Evolutionary conservation across 1,284 basidiomycete genomes (phyloP).

Genomic region (Kwoniella shivajii): DNA sequence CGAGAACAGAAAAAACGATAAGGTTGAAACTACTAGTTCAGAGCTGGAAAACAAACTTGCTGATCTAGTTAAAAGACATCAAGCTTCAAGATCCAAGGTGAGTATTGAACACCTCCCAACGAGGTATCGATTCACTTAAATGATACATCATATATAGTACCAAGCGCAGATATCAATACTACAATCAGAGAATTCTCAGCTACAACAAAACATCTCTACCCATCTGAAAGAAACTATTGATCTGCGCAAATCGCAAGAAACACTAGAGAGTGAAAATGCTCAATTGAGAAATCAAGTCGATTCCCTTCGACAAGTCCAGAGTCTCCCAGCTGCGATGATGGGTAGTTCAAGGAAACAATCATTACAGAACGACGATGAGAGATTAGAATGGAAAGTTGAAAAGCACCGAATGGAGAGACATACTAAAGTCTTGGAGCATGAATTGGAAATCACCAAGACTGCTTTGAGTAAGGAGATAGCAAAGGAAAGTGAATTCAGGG

Average conservation of each 20-base stretch:
- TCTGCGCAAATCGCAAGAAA: neutral
- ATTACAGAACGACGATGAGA: constrained; percentile 2
- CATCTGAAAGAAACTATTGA: neutral
- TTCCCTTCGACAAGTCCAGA: neutral
- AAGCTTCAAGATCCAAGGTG: constrained; percentile 31
- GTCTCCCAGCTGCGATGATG: neutral
- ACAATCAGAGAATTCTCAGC: neutral
- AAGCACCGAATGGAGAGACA: constrained; percentile 5
- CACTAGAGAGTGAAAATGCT: constrained; percentile 11
- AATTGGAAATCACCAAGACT: neutral
- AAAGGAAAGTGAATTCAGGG: constrained; percentile 2
- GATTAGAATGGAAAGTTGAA: constrained; percentile 6
- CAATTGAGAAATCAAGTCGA: constrained; percentile 10
- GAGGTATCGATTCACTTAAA: neutral
- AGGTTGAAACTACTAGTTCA: neutral
- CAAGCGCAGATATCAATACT: constrained; percentile 10
- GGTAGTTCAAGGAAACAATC: neutral
- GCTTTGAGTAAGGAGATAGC: neutral
- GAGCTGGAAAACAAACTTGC: constrained; percentile 26
- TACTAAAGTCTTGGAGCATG: neutral
- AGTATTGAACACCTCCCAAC: neutral
- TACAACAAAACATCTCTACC: constrained; percentile 1
- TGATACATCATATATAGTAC: constrained; percentile 11
- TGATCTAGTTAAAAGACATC: constrained; percentile 27
- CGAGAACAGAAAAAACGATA: neutral